These are phyloP conservation scores for Colletotrichum sidae DNA, from an alignment of 2,329 filamentous ascomycete species.

Conservation along the genomic window DNA sequence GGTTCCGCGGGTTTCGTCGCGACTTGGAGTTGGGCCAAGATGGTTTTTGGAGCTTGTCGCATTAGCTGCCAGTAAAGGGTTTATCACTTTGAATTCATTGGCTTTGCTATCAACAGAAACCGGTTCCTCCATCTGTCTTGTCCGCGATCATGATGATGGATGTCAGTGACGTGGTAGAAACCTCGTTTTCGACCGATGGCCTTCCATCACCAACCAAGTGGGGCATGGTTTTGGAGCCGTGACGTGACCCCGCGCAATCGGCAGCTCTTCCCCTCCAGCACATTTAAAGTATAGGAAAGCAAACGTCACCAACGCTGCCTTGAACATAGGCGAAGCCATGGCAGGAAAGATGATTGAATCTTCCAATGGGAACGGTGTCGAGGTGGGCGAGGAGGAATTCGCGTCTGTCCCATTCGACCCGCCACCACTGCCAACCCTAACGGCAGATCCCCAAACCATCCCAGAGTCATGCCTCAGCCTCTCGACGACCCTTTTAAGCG, in stretches of 20 bases:
- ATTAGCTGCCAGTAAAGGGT: conserved; percentile 25
- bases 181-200: not conserved
- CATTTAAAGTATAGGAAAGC: too few species aligned
- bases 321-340: too few species aligned
- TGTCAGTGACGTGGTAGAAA: not conserved
- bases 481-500: conserved; percentile 41
- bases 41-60: conserved; percentile 24
- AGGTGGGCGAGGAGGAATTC: conserved; percentile 14
- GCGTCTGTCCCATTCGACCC: not conserved
- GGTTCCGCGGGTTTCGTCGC: conserved; percentile 13
- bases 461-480: conserved; percentile 46
- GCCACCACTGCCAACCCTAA: conserved; percentile 19
- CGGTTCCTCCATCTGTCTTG: not conserved
- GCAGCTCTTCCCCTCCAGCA: not conserved
- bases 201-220: not conserved
- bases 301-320: too few species aligned
- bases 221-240: not conserved
- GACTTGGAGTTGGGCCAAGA: conserved; percentile 26
- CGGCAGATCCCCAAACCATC: conserved; percentile 29
- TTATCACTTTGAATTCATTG: conserved; percentile 8
- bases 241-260: not conserved
- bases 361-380: not conserved
- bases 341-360: not conserved
- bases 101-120: not conserved
- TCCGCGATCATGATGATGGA: too few species aligned